Evolutionary conservation across 1,284 basidiomycete species (phyloP).

Genomic region (Austroboletus novae-zelandiae): DNA sequence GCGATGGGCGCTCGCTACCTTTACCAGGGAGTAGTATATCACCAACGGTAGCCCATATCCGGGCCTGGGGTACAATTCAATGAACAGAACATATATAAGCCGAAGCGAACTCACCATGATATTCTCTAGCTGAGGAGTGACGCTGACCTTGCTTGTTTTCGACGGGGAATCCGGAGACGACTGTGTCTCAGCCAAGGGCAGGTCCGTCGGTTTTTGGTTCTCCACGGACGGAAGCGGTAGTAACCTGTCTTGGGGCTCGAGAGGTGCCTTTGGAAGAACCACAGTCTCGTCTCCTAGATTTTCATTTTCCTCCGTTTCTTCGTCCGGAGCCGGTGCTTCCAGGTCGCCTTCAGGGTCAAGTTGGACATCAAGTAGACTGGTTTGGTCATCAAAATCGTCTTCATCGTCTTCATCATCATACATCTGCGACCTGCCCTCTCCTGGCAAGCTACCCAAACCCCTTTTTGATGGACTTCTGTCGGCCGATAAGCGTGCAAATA

Average conservation of each 20-base stretch:
- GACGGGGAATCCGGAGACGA: constrained; percentile 13
- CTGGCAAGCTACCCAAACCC: constrained; percentile 1
- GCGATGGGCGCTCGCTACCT: constrained; percentile 41
- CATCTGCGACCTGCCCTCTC: constrained; percentile 1
- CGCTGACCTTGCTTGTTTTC: constrained; percentile 36
- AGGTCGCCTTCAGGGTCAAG: constrained; percentile 5
- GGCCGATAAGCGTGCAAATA: constrained; percentile 24
- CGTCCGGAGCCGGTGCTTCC: constrained; percentile 2
- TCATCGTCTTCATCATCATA: constrained; percentile 1
- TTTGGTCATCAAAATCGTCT: constrained; percentile 10
- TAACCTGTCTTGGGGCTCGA: constrained; percentile 6
- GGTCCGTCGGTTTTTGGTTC: constrained; percentile 1
- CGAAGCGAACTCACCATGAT: constrained; percentile 47
- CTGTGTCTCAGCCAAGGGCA: constrained; percentile 3
- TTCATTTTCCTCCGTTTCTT: constrained; percentile 15
- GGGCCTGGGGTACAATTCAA: constrained; percentile 41
- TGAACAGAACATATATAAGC: background rate
- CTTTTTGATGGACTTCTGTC: constrained; percentile 11
- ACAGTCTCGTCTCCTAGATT: constrained; percentile 34
- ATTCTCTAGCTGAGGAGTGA: constrained; percentile 57
- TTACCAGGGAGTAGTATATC: constrained; percentile 62
- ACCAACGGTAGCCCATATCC: constrained; percentile 64
- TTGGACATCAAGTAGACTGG: constrained; percentile 10
- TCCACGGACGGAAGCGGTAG: constrained; percentile 4
- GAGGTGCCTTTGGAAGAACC: constrained; percentile 25